Base-by-base conservation (phyloP, 495 filamentous ascomycete genomes). In the Lophium mytilinum region DNA sequence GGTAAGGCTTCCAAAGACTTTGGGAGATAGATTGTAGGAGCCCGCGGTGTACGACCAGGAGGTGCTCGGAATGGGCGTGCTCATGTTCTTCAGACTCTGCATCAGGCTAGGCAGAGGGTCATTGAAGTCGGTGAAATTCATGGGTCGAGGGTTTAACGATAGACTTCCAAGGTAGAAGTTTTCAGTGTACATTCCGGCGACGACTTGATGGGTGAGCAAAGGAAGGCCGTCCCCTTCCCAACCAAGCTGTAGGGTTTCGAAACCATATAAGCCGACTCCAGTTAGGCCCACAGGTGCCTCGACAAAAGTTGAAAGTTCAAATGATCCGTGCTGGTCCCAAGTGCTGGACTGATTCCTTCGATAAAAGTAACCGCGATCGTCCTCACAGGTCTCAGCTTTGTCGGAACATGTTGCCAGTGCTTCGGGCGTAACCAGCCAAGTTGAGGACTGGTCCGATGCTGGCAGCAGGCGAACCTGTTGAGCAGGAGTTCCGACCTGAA, bases 281-380 rank as follows among this genome's bases (percentile, higher is more conserved):
- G 24, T 40, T 39, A 63, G 35, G 37, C 68, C 56, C 14, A 71
- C 43, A 15, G 62, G 62, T 30, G 46, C 12, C 51, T 68, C 66
- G 0, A 69, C 15, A 34, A 47, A 57, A 18, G 54, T 64, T 12
- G 57, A 53, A 43, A 71, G 53, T 19, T 60, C 53, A 53, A 62
- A 73, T 8, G 54, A 36, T 7, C 68, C 69, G 24, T 57, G 65
- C 10, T 73, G 61, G 3, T 68, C 47, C 75, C 78, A 83, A 3
- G 69, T 81, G 1, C 71, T 73, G 1, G 79, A 82, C 8, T 55
- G 33, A 35, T 73, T 78, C n/a, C 64, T 51, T 51, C 77, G 72
- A 68, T 78, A 82, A 10, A 75, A 46, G 1, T 60, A 64, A 5
- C 81, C 81, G 51, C 80, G 67, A 9, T 69, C 66, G 8, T 71